phyloP scores from a whole-genome alignment of 2,329 filamentous ascomycete species.

The Colletotrichum chrysophilum region DNA sequence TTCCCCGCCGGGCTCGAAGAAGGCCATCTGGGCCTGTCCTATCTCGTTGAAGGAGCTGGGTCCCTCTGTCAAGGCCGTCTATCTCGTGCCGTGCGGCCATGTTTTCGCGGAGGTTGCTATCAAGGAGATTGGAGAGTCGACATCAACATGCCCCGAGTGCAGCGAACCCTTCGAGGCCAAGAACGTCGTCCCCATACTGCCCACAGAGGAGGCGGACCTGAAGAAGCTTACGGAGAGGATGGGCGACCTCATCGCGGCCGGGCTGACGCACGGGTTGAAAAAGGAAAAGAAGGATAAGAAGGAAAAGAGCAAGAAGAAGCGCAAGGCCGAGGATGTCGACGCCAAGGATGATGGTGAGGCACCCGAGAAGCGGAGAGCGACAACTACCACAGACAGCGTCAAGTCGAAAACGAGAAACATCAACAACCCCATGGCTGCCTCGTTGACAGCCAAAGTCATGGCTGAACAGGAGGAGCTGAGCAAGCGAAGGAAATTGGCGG shows the following conservation, averaged over 20 bases:
- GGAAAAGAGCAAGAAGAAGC: conserved; percentile 74
- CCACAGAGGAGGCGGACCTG: conserved; percentile 73
- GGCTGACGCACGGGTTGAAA: conserved; percentile 86
- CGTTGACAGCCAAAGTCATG: conserved; percentile 83
- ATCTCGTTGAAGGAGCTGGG: conserved; percentile 88
- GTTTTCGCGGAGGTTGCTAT: conserved; percentile 89
- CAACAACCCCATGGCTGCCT: conserved; percentile 87
- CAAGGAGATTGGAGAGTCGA: conserved; percentile 74
- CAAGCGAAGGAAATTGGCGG: conserved; percentile 74
- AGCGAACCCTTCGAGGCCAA: conserved; percentile 73
- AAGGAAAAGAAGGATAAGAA: conserved; percentile 67
- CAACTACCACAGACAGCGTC: neutral
- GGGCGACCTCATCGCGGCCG: conserved; percentile 71
- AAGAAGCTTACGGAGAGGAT: conserved; percentile 69
- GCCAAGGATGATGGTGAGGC: conserved; percentile 40
- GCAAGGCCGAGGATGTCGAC: conserved; percentile 63
- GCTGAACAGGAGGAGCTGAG: conserved; percentile 85
- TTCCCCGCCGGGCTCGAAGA: conserved; percentile 40
- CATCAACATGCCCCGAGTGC: conserved; percentile 72
- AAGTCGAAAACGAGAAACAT: conserved; percentile 63
- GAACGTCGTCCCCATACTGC: conserved; percentile 84
- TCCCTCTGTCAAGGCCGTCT: conserved; percentile 79
- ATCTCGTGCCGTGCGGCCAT: conserved; percentile 93
- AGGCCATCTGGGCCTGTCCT: conserved; percentile 79
- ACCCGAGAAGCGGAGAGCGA: conserved; percentile 25